Conservation (phyloP, 192 early-diverging fungal genomes). For the Coemansia umbellata region DNA sequence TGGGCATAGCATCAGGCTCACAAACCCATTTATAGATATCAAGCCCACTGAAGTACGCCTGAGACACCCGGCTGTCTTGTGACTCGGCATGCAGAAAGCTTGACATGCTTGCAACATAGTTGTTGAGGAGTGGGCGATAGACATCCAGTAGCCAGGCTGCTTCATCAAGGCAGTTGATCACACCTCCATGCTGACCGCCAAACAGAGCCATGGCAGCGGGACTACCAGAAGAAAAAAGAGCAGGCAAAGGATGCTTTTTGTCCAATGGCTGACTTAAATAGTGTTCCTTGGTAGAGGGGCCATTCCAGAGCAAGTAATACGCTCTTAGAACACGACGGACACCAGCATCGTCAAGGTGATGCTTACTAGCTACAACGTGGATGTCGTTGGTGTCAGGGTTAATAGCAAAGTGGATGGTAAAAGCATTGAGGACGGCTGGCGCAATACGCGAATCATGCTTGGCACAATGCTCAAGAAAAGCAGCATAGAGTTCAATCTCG, state of each 20-base stretch:
- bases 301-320: slow-evolving; percentile 19
- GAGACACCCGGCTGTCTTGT: slow-evolving; percentile 48
- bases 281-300: not conserved
- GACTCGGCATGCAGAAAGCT: slow-evolving; percentile 58
- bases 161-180: slow-evolving; percentile 80
- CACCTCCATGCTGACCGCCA: slow-evolving; percentile 90
- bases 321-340: slow-evolving; percentile 14
- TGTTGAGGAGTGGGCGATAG: slow-evolving; percentile 66
- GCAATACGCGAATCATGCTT: not conserved
- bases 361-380: slow-evolving; percentile 6
- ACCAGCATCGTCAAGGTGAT: not conserved
- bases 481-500: slow-evolving; percentile 7
- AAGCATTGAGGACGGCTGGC: not conserved
- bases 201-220: slow-evolving; percentile 76
- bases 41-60: slow-evolving; percentile 62
- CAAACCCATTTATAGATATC: slow-evolving; percentile 79
- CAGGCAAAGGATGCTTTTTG: not conserved
- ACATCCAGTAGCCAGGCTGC: slow-evolving; percentile 66
- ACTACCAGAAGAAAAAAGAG: slow-evolving; percentile 39
- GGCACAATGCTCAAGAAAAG: slow-evolving; percentile 10
- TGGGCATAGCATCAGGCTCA: slow-evolving; percentile 62
- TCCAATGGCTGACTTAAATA: not conserved
- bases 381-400: not conserved
- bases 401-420: not conserved
- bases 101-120: slow-evolving; percentile 71